A percentile compares a stretch with the other conserved stretches of the same genome.
Conservation (phyloP, 2,329 filamentous ascomycete genomes). For the Pestalotiopsis sp. region DNA sequence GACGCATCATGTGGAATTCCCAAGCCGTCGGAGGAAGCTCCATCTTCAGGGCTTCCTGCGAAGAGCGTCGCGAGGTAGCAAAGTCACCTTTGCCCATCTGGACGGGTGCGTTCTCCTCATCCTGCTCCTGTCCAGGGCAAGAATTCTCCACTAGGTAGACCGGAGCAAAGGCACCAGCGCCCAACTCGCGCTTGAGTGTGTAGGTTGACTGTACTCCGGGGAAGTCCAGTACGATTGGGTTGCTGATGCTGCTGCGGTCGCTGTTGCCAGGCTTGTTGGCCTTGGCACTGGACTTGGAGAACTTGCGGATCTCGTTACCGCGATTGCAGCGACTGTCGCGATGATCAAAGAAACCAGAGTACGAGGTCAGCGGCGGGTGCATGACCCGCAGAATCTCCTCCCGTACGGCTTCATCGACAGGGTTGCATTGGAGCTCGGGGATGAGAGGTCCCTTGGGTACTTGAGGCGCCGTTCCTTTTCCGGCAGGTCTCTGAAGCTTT, state of each 20-base stretch:
- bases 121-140: conserved; percentile 44
- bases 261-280: conserved; percentile 61
- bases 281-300: conserved; percentile 68
- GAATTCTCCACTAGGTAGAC: conserved; percentile 88
- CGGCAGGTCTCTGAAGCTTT: conserved; percentile 41
- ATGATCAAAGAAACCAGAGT: conserved; percentile 80
- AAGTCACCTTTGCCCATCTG: conserved; percentile 67
- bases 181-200: conserved; percentile 81
- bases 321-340: conserved; percentile 64
- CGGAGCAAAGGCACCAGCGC: conserved; percentile 91
- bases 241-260: conserved; percentile 58
- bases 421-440: conserved; percentile 84
- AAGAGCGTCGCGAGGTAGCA: conserved; percentile 55
- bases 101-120: conserved; percentile 42
- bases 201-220: conserved; percentile 69
- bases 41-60: conserved; percentile 89
- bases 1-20: conserved; percentile 96
- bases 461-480: conserved; percentile 22
- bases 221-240: conserved; percentile 70
- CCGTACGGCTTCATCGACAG: conserved; percentile 77
- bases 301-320: conserved; percentile 79
- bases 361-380: conserved; percentile 73
- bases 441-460: conserved; percentile 72
- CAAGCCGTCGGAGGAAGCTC: conserved; percentile 86
- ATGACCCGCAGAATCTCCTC: conserved; percentile 74